A percentile compares a stretch with the other conserved stretches of the same genome.
Conservation (phyloP, 108 stramenopile genomes). For the Pinguiococcus pyrenoidosus region DNA sequence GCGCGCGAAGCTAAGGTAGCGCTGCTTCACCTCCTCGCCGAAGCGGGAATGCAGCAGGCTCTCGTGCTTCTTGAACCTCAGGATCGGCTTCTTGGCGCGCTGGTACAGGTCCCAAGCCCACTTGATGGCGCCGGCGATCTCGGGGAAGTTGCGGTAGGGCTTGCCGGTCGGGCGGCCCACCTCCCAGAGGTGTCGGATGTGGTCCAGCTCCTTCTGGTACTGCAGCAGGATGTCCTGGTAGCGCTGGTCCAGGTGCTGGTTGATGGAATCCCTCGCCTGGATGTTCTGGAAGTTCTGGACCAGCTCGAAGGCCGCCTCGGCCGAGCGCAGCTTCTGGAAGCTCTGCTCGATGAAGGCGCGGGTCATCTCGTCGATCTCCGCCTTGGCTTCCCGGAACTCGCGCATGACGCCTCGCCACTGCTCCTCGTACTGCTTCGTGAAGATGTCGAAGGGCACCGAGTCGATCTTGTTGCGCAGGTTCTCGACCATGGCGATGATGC, state of each 20-base stretch:
- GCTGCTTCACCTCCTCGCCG: conserved; percentile 43
- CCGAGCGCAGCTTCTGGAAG: conserved; percentile 50
- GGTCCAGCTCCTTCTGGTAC: conserved; percentile 47
- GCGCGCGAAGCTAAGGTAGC: conserved; percentile 48
- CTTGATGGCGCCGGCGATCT: conserved; percentile 47
- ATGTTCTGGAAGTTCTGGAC: conserved; percentile 53
- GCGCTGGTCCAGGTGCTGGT: conserved; percentile 42
- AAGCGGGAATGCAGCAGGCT: conserved; percentile 35
- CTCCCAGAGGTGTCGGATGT: conserved; percentile 24
- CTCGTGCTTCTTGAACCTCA: conserved; percentile 43
- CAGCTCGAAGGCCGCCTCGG: conserved; percentile 55
- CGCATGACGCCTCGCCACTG: conserved; percentile 46
- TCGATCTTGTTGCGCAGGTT: conserved; percentile 12
- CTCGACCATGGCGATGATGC: conserved; percentile 38
- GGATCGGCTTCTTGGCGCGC: conserved; percentile 40
- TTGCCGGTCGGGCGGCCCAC: conserved; percentile 25
- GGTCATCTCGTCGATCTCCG: conserved; percentile 50
- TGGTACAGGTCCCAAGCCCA: conserved; percentile 54
- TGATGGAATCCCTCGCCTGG: conserved; percentile 25
- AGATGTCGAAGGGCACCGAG: conserved; percentile 30
- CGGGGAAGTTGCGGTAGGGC: conserved; percentile 47
- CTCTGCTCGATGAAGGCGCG: conserved; percentile 44
- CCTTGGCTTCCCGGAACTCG: conserved; percentile 34
- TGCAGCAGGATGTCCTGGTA: conserved; percentile 50
- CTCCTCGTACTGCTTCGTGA: conserved; percentile 43